Evolutionary conservation across 306 rosid genomes (phyloP).

Genomic region (Astragalus membranaceus): DNA sequence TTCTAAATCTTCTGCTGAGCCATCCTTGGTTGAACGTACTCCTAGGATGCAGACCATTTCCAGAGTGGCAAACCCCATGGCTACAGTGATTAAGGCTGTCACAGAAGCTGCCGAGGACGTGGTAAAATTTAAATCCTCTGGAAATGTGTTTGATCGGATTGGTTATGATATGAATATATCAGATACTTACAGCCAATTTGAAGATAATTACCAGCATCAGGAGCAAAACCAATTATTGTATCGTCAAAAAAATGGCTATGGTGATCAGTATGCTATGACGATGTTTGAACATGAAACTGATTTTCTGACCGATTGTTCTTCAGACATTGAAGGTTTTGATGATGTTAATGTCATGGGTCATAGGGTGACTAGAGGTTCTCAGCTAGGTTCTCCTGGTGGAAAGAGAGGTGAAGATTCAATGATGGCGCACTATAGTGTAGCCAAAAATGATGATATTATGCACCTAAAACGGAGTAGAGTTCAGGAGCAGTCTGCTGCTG

Average conservation of each 20-base stretch:
- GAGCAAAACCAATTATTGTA: conserved; percentile 32
- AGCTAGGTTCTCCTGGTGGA: conserved; percentile 41
- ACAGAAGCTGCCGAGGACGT: conserved; percentile 88
- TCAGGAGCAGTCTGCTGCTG: conserved; percentile 39
- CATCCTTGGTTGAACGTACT: conserved; percentile 46
- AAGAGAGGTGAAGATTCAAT: conserved; percentile 41
- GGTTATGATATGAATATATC: conserved; percentile 43
- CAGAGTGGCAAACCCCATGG: conserved; percentile 67
- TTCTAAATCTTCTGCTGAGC: conserved; percentile 47
- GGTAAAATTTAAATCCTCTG: conserved; percentile 49
- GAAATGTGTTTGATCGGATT: conserved; percentile 81
- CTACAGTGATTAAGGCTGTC: conserved; percentile 74
- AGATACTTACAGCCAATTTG: conserved; percentile 34
- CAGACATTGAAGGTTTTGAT: conserved; percentile 62
- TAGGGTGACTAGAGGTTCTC: conserved; percentile 45
- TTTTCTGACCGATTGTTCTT: conserved; percentile 55
- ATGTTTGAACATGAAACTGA: conserved; percentile 49
- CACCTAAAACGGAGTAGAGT: conserved; percentile 31
- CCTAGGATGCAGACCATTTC: conserved; percentile 45
- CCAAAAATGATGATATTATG: conserved; percentile 36
- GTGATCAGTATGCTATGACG: conserved; percentile 37
- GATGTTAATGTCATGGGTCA: conserved; percentile 40
- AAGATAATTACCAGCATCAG: conserved; percentile 34
- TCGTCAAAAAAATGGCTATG: conserved; percentile 28
- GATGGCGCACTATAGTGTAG: conserved; percentile 39